These are phyloP conservation scores for Paramecium biaurelia DNA, from an alignment of 73 alveolate species.

Conservation along the genomic window DNA sequence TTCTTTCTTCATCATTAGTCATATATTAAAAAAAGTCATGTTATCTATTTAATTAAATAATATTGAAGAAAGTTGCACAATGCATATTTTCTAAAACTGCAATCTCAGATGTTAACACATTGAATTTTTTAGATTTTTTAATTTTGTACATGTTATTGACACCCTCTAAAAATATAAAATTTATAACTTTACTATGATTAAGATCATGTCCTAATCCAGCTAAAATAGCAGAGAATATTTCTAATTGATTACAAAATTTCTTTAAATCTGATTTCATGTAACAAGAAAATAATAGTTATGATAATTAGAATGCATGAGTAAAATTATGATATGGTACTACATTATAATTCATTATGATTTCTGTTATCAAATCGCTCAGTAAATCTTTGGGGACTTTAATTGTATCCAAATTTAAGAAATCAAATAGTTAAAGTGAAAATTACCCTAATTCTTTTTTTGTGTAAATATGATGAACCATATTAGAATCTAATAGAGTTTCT, in stretches of 20 bases:
- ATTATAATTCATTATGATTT: conserved; percentile 51
- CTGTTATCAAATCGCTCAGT: conserved; percentile 2
- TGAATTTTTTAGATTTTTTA: conserved; percentile 49
- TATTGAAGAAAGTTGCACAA: conserved; percentile 57
- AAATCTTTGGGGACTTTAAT: neutral
- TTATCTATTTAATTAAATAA: conserved; percentile 15
- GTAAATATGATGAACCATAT: conserved; percentile 29
- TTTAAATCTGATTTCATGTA: conserved; percentile 54
- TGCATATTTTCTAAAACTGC: conserved; percentile 64
- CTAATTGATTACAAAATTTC: conserved; percentile 32
- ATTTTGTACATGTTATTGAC: conserved; percentile 56
- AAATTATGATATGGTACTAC: conserved; percentile 62
- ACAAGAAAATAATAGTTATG: conserved; percentile 32
- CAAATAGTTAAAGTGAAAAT: conserved; percentile 20
- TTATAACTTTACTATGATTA: conserved; percentile 45
- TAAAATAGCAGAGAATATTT: conserved; percentile 36
- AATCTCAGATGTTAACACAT: neutral
- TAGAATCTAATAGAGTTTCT: neutral
- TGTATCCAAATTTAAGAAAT: neutral
- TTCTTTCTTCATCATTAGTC: conserved; percentile 16
- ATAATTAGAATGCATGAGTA: conserved; percentile 61
- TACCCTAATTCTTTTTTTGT: neutral
- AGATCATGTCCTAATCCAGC: conserved; percentile 64
- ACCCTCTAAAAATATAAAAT: conserved; percentile 48
- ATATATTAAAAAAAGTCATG: conserved; percentile 31